Evolutionary conservation across 2,329 filamentous ascomycete species (phyloP).

Genomic region (Calonectria fujianensis): DNA sequence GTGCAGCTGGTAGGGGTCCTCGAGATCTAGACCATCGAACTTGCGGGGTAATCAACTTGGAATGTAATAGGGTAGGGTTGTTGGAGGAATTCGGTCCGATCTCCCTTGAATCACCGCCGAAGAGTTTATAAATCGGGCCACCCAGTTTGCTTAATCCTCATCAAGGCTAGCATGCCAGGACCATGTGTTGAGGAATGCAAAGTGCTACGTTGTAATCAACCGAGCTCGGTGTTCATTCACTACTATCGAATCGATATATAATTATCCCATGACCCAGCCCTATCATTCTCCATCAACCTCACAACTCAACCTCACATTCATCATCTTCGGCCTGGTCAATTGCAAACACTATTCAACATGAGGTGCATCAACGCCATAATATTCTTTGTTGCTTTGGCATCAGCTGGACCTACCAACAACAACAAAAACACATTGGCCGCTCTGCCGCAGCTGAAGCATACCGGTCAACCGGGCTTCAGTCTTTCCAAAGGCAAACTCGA

Average conservation of each 20-base stretch:
- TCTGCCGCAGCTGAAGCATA: background rate
- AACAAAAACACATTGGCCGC: background rate
- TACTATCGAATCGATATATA: background rate
- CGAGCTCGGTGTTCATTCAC: background rate
- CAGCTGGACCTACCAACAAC: background rate
- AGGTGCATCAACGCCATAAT: constrained; percentile 4
- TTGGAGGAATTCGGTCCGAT: constrained; percentile 6
- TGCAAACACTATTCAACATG: background rate
- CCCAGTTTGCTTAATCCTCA: constrained; percentile 1
- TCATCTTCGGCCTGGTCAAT: background rate
- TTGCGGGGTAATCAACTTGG: background rate
- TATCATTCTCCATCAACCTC: background rate
- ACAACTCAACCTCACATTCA: too few relatives aligned
- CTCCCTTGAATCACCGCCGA: background rate
- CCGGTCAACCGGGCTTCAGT: background rate
- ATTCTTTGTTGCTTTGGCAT: background rate
- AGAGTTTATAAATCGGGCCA: constrained; percentile 25
- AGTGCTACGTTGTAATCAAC: background rate
- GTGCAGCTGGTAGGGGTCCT: background rate
- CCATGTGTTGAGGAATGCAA: background rate
- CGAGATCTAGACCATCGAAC: background rate
- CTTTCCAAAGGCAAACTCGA: background rate
- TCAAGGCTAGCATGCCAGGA: background rate
- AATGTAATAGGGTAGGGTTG: background rate
- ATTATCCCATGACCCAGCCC: too few relatives aligned